phyloP scores from a whole-genome alignment of 2,329 filamentous ascomycete genomes.

The Apiospora phragmitis region DNA sequence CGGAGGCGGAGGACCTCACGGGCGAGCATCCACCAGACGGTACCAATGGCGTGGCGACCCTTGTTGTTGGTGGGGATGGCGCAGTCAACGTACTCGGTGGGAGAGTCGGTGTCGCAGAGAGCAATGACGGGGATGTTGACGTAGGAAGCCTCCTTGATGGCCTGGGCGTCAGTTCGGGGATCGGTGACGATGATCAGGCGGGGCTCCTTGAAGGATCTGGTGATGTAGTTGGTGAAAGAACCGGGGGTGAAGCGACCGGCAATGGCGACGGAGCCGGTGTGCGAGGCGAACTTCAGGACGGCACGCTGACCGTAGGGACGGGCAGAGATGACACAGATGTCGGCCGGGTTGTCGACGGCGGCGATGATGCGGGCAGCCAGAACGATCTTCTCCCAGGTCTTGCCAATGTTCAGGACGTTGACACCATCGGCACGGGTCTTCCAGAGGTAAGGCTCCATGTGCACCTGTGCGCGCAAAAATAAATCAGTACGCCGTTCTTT shows the following conservation, averaged over 20 bases:
- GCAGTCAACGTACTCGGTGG: slow-evolving; percentile 99
- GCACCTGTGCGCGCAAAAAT: slow-evolving; percentile 44
- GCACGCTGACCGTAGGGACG: slow-evolving; percentile 99
- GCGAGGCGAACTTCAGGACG: slow-evolving; percentile 98
- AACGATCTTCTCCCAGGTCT: slow-evolving; percentile 81
- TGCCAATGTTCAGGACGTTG: slow-evolving; percentile 99
- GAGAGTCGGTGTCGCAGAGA: slow-evolving; percentile 98
- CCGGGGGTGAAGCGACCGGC: slow-evolving; percentile 99
- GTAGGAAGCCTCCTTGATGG: slow-evolving; percentile 99
- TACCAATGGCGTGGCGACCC: slow-evolving; percentile 97
- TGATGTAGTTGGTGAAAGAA: slow-evolving; percentile 99
- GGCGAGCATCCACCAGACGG: slow-evolving; percentile 99
- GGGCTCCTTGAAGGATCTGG: slow-evolving; percentile 99
- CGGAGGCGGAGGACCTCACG: slow-evolving; percentile 99
- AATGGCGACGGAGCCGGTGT: slow-evolving; percentile 97
- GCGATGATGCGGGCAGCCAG: slow-evolving; percentile 93
- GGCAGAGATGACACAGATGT: slow-evolving; percentile 98
- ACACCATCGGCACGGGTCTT: slow-evolving; percentile 98
- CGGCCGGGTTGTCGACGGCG: slow-evolving; percentile 98
- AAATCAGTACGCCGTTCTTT: not conserved
- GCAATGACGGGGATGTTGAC: slow-evolving; percentile 99
- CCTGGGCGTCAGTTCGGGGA: slow-evolving; percentile 98
- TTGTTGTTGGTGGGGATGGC: slow-evolving; percentile 99
- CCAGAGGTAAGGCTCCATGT: slow-evolving; percentile 99
- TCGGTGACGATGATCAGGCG: slow-evolving; percentile 99